Conservation (phyloP, 805 yeast genomes). For the Yarrowia sp. region DNA sequence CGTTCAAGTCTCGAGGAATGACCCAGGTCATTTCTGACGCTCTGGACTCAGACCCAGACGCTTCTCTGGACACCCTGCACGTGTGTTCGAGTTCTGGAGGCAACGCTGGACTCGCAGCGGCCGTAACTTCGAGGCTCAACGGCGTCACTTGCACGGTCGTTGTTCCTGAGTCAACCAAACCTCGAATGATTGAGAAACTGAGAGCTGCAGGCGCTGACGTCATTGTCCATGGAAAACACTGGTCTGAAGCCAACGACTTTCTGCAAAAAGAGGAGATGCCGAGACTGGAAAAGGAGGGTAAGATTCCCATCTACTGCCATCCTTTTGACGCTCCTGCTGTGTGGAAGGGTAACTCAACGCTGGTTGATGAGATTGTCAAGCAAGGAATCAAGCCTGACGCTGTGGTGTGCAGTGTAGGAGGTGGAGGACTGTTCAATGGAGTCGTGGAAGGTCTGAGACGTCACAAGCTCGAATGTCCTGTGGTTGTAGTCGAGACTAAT, state of each 20-base stretch:
- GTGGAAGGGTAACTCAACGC: constrained; percentile 94
- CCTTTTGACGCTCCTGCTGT: constrained; percentile 93
- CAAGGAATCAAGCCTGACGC: constrained; percentile 60
- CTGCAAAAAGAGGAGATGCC: constrained; percentile 73
- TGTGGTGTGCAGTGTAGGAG: constrained; percentile 88
- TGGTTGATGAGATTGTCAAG: constrained; percentile 77
- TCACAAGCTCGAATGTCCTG: constrained; percentile 51
- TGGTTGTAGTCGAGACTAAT: constrained; percentile 64
- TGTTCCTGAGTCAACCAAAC: constrained; percentile 60
- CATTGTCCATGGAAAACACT: constrained; percentile 72
- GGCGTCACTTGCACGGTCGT: constrained; percentile 65
- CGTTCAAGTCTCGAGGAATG: constrained; percentile 89
- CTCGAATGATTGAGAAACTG: constrained; percentile 57
- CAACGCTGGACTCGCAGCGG: constrained; percentile 97
- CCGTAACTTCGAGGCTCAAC: constrained; percentile 77
- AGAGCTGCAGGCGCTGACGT: constrained; percentile 59
- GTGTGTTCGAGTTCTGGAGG: constrained; percentile 94
- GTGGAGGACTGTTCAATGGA: constrained; percentile 91
- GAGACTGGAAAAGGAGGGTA: constrained; percentile 53
- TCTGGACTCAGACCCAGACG: constrained; percentile 54
- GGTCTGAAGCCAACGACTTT: constrained; percentile 79
- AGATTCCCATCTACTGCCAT: constrained; percentile 81
- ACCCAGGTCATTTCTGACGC: constrained; percentile 53
- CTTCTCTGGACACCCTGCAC: constrained; percentile 41
- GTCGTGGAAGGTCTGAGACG: constrained; percentile 79